phyloP scores from a whole-genome alignment of 331 rosid genomes.

The Malus hybrid region DNA sequence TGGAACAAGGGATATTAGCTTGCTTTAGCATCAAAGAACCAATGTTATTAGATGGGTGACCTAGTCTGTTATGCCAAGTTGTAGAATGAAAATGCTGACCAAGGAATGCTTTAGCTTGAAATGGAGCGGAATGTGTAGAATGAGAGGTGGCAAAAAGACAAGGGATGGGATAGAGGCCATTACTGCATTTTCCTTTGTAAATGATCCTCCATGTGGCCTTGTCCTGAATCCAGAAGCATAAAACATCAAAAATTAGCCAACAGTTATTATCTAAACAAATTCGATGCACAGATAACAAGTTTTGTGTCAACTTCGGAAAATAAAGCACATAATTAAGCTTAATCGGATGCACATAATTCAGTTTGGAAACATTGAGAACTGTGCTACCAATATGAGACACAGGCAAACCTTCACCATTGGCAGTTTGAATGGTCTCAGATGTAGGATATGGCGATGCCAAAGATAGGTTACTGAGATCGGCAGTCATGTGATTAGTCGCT shows the following conservation, averaged over 20 bases:
- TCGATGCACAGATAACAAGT: background rate
- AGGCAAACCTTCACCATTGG: too few species aligned
- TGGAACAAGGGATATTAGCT: background rate
- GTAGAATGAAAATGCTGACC: background rate
- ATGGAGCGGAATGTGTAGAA: rapidly evolving
- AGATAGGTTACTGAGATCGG: too few species aligned
- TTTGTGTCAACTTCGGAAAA: background rate
- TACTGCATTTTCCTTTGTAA: background rate
- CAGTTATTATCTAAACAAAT: too few species aligned
- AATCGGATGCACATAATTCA: too few species aligned
- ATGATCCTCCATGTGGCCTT: rapidly evolving
- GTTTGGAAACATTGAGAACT: too few species aligned
- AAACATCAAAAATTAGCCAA: background rate
- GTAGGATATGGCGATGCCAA: too few species aligned
- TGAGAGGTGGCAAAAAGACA: background rate
- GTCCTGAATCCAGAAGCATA: background rate
- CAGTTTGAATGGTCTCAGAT: too few species aligned
- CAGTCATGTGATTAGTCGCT: too few species aligned
- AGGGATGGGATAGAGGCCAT: background rate
- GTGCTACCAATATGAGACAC: too few species aligned
- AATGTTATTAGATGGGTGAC: background rate
- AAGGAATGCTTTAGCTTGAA: background rate
- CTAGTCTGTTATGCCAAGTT: background rate
- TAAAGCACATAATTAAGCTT: too few species aligned
- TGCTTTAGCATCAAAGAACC: background rate